Percentiles rank a stretch among this genome's conserved stretches.
These are phyloP conservation scores for Botryotinia calthae DNA, from an alignment of 2,329 filamentous ascomycete genomes.

Conservation along the genomic window DNA sequence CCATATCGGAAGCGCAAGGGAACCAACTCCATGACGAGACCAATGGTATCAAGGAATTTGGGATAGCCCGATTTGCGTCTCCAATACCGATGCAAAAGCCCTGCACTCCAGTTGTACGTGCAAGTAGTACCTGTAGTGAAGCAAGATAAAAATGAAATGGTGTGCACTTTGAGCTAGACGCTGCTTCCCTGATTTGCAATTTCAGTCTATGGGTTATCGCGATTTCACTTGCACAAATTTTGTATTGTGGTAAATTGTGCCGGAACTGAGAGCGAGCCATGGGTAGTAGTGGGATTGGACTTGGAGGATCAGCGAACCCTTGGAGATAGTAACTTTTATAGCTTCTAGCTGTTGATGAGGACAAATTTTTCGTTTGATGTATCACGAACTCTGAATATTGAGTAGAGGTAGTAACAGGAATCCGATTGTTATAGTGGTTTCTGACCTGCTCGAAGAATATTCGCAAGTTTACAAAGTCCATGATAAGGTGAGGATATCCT, in stretches of 20 bases:
- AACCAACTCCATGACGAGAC: conserved; percentile 28
- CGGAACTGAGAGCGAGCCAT: conserved; percentile 33
- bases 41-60: conserved; percentile 29
- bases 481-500: conserved; percentile 49
- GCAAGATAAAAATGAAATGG: conserved; percentile 49
- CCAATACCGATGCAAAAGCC: conserved; percentile 48
- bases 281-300: conserved; percentile 39
- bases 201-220: neutral
- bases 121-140: conserved; percentile 42
- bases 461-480: conserved; percentile 48
- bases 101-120: conserved; percentile 39
- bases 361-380: conserved; percentile 34
- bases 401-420: conserved; percentile 5
- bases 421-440: neutral
- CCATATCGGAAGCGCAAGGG: conserved; percentile 17
- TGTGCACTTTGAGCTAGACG: conserved; percentile 31
- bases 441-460: conserved; percentile 39
- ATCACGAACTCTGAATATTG: conserved; percentile 42
- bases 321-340: conserved; percentile 38
- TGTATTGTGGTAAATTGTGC: neutral
- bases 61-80: conserved; percentile 44
- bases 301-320: conserved; percentile 31
- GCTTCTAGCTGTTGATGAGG: conserved; percentile 31
- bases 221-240: neutral
- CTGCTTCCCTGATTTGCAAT: neutral